Percentiles rank a stretch among this genome's conserved stretches.
Conservation (phyloP, 768 basidiomycete genomes). For the Fomitopsis pulvina region DNA sequence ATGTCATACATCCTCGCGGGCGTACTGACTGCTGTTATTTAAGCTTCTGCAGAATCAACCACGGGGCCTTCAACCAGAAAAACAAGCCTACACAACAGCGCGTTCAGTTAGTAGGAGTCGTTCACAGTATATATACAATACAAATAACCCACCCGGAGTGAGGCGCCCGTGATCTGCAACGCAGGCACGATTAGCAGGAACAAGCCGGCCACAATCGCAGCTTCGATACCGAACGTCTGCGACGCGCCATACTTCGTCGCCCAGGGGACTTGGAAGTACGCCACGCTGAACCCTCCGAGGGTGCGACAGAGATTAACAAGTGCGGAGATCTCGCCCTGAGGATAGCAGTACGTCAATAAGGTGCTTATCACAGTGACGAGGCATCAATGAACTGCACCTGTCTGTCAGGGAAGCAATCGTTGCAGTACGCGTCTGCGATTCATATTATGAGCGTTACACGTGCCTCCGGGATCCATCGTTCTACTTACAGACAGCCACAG, state of each 20-base stretch:
- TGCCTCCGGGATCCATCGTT: background rate
- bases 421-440: constrained; percentile 38
- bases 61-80: no score
- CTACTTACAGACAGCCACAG: constrained; percentile 52
- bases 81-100: no score
- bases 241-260: constrained; percentile 53
- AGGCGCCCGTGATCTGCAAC: constrained; percentile 42
- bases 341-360: background rate
- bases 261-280: constrained; percentile 66
- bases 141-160: constrained; percentile 34
- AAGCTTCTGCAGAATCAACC: no score
- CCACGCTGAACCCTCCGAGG: constrained; percentile 57
- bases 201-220: constrained; percentile 48
- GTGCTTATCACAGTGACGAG: background rate
- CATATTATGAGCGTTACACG: background rate
- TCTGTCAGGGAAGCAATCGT: constrained; percentile 42
- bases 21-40: no score
- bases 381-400: constrained; percentile 21
- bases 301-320: constrained; percentile 51
- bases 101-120: no score
- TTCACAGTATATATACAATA: background rate
- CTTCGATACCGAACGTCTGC: constrained; percentile 57
- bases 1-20: no score
- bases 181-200: constrained; percentile 47
- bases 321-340: constrained; percentile 56